Evolutionary conservation across 495 filamentous ascomycete genomes (phyloP), one percentile per base, ranked within the genome.

Genomic region (Penicillium tannophilum): DNA sequence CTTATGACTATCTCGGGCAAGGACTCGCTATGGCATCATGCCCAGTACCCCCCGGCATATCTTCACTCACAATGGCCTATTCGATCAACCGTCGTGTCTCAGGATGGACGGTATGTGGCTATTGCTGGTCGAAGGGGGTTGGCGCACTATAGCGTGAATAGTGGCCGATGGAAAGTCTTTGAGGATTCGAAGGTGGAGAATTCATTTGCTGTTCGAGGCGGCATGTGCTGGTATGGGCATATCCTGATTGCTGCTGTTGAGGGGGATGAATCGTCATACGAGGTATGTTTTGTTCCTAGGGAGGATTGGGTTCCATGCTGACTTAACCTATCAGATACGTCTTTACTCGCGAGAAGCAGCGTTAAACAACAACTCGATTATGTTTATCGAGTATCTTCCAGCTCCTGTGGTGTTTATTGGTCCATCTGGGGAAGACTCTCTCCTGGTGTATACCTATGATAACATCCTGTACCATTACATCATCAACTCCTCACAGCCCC

Each of bases 201-300:
- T 61, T 89, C 90, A 39, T 98, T 99, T 67, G 83, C 90, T 24
- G 90, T 99, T 23, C 80, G 93, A 59, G 95, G 95, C 23, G 95
- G 95, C 0, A 96, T 99, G 92, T 97, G 92, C 65, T 99, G 95
- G 95, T 91, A 93, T 65, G 93, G 95, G 55, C 95, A 99, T 71
- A 90, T 98, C 23, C 75, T 99, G 17, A 90, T 99, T 56, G 92
- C 92, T 43, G 91, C 93, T n/a, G 87, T 96, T 31, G 95, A 98
- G 70, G 85, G 86, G 47, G 88, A 90, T 61, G 85, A 86, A 58
- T 85, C 86, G 19, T 85, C 86, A 19, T 92, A 92, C 67, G 90
- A 97, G 81, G 87, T 87, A 69, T 60, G 66, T 66, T 20, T 50
- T 20, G 8, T 44, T 43, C 19, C 0, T 47, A 6, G 26, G 4